Conservation (phyloP, 140 eudicot genomes). For the Oenanthe javanica region DNA sequence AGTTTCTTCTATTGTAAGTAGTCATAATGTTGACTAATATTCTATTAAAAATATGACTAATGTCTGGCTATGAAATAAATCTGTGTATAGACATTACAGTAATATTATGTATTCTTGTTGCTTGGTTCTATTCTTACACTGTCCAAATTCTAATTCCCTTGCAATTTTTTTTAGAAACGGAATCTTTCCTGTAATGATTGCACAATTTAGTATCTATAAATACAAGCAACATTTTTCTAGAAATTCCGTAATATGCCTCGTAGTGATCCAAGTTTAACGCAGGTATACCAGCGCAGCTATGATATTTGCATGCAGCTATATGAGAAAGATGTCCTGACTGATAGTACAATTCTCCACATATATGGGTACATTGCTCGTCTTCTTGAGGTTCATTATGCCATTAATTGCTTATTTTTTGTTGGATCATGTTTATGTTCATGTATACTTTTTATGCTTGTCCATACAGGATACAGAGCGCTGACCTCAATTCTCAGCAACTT, state of each 20-base stretch:
- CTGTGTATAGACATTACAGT: neutral
- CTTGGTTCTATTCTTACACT: neutral
- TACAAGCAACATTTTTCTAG: neutral
- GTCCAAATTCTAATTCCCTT: neutral
- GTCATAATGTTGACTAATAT: neutral
- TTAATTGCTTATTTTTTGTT: slow-evolving; percentile 13
- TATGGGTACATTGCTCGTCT: slow-evolving; percentile 47
- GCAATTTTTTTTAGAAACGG: neutral
- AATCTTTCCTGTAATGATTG: neutral
- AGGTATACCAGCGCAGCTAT: slow-evolving; percentile 92
- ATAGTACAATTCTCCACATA: slow-evolving; percentile 62
- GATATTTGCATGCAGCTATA: slow-evolving; percentile 82
- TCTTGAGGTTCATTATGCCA: slow-evolving; percentile 1
- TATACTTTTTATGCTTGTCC: neutral
- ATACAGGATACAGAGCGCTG: slow-evolving; percentile 70
- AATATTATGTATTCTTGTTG: neutral
- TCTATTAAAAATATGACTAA: neutral
- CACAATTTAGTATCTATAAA: neutral
- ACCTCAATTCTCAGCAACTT: slow-evolving; percentile 81
- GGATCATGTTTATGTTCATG: neutral
- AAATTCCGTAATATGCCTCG: neutral
- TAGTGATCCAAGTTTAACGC: slow-evolving; percentile 15
- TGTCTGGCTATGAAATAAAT: neutral
- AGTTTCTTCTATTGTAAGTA: neutral
- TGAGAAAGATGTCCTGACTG: slow-evolving; percentile 74